Evolutionary conservation across 441 rosid species (phyloP).

Genomic region (Populus hybrid): DNA sequence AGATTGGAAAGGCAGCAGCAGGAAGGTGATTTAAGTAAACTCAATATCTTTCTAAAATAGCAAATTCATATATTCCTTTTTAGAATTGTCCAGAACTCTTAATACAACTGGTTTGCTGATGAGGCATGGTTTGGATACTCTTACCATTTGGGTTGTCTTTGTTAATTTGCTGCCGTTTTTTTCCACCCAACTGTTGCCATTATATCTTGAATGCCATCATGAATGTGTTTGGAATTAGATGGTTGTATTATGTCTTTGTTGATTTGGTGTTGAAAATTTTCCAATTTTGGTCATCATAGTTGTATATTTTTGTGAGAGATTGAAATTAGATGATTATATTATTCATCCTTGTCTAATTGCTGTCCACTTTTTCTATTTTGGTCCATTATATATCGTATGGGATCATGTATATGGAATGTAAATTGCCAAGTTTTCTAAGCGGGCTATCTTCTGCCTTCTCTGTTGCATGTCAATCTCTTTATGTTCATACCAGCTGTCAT

Average conservation of each 20-base stretch:
- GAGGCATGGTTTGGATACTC: neutral
- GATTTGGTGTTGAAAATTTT: neutral
- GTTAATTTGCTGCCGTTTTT: neutral
- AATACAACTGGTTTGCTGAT: neutral
- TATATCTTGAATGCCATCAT: neutral
- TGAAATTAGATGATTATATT: neutral
- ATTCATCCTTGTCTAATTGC: neutral
- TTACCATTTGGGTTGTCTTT: too few relatives aligned
- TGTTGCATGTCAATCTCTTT: neutral
- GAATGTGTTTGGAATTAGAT: neutral
- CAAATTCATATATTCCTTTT: neutral
- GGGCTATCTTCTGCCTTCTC: neutral
- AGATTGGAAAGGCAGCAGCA: slow-evolving; percentile 61
- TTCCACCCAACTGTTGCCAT: neutral
- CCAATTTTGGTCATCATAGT: neutral
- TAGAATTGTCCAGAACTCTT: neutral
- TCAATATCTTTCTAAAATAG: neutral
- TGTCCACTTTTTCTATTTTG: neutral
- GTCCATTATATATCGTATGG: neutral
- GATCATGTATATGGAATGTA: neutral
- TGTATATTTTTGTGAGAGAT: neutral
- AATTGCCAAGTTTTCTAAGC: neutral
- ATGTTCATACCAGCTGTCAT: neutral
- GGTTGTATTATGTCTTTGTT: neutral
- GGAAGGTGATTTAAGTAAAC: slow-evolving; percentile 51